Percentiles rank a stretch among this genome's conserved stretches.
Conservation (phyloP, 2,329 filamentous ascomycete genomes). For the Rhinocladiella similis region DNA sequence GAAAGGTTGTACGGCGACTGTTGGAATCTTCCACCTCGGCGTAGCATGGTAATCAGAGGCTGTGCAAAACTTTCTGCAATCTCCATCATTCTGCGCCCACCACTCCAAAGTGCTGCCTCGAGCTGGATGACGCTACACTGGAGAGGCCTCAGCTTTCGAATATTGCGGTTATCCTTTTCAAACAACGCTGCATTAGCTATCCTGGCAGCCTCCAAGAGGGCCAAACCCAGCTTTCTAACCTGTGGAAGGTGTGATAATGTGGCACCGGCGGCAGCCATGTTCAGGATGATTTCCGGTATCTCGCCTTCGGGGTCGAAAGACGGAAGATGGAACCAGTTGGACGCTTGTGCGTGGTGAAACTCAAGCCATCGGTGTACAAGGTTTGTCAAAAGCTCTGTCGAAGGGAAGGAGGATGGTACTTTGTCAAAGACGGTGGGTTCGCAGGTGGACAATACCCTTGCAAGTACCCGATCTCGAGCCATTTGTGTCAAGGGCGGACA, state of each 20-base stretch:
- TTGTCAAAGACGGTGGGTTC: neutral
- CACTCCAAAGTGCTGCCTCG: constrained; percentile 41
- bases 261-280: neutral
- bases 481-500: neutral
- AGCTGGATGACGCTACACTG: constrained; percentile 39
- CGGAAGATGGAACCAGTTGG: neutral
- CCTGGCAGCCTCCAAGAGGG: constrained; percentile 38
- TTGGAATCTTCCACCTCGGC: neutral
- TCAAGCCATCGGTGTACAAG: neutral
- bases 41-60: constrained; percentile 33
- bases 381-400: neutral
- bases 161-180: constrained; percentile 37
- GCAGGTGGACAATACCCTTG: neutral
- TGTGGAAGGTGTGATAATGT: neutral
- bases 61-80: constrained; percentile 43
- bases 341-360: neutral
- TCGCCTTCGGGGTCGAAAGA: neutral
- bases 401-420: neutral
- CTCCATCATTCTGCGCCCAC: constrained; percentile 40
- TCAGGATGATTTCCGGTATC: neutral
- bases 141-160: constrained; percentile 35
- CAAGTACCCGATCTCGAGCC: neutral
- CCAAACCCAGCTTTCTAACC: neutral
- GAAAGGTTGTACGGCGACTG: neutral
- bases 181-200: constrained; percentile 22